Evolutionary conservation across 805 yeast genomes (phyloP).

Genomic region (Schwanniomyces vanrijiae): DNA sequence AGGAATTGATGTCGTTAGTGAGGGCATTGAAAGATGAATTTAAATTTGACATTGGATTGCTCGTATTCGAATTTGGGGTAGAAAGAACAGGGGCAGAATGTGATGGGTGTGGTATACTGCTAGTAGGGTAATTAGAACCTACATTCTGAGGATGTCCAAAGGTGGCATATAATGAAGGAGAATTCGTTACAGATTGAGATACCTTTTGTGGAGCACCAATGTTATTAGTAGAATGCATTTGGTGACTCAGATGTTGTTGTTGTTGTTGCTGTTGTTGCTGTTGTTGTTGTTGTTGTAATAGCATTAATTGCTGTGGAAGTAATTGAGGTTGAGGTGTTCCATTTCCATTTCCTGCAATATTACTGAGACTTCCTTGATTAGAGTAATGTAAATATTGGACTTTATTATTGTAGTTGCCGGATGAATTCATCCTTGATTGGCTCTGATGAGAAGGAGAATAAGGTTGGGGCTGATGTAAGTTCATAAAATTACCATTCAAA

Average conservation of each 20-base stretch:
- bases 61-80: conserved; percentile 6
- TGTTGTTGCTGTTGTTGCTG: conserved; percentile 16
- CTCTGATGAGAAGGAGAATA: conserved; percentile 5
- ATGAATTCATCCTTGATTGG: conserved; percentile 5
- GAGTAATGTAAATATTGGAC: conserved; percentile 8
- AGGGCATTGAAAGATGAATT: conserved; percentile 17
- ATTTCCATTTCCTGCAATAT: conserved; percentile 12
- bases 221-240: conserved; percentile 5
- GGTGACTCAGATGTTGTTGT: conserved; percentile 13
- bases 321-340: conserved; percentile 17
- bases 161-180: conserved; percentile 22
- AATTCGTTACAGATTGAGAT: conserved; percentile 18
- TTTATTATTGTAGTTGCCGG: conserved; percentile 5
- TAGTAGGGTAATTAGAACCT: conserved; percentile 6
- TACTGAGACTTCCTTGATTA: conserved; percentile 4
- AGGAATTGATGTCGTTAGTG: conserved; percentile 33
- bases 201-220: conserved; percentile 9
- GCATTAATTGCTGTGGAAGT: conserved; percentile 22
- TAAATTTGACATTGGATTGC: conserved; percentile 5
- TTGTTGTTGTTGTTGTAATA: conserved; percentile 17
- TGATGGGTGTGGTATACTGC: conserved; percentile 12
- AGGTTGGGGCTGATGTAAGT: conserved; percentile 36
- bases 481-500: conserved; percentile 28
- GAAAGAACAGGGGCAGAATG: conserved; percentile 15
- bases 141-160: conserved; percentile 13